Base-by-base conservation (phyloP, 2,329 filamentous ascomycete species). In the Aspergillaceae sp. region DNA sequence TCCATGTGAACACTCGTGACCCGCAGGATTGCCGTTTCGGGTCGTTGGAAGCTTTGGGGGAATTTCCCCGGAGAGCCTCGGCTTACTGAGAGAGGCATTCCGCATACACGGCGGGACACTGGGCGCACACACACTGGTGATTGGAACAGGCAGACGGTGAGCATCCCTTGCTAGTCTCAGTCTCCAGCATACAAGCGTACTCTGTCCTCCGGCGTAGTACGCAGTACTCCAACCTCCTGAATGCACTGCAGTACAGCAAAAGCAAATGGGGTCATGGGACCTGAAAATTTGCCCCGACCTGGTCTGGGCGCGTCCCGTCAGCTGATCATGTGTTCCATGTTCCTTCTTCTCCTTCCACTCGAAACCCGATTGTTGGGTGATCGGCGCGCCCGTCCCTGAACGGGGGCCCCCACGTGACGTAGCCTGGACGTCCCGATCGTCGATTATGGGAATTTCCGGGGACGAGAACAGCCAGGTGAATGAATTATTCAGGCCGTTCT, bases 391-490 rank as follows among this genome's bases (percentile, higher is more conserved):
- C 11, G 36, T 38, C 36, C 36, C 36, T 38, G 36, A 38, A 26
- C 6, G 9, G 9, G 37, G 40, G 36, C 8, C 32, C 35, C 42
- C 38, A 49, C 34, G 45, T 43, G 52, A 52, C 19, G 19, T 57
- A 46, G 51, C 45, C 38, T 53, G 47, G 40, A 35, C 19, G 19
- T 19, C 19, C 19, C 19, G 19, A 19, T 19, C 19, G 19, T 19
- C 19, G 19, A 19, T 19, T 19, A 19, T 19, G 19, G 19, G 19
- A 19, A 19, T 2, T 19, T 19, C 19, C 19, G 19, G 19, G 19
- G 19, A 19, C 19, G 19, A 19, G 19, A 19, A 19, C 19, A 19
- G 19, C 19, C 19, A 19, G 19, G 19, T 19, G 19, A 19, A 19
- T 19, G 19, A 2, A 19, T 19, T 19, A 19, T 19, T 19, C 19